Conservation (phyloP, 2,329 filamentous ascomycete genomes). For the Acrodontium crateriforme region DNA sequence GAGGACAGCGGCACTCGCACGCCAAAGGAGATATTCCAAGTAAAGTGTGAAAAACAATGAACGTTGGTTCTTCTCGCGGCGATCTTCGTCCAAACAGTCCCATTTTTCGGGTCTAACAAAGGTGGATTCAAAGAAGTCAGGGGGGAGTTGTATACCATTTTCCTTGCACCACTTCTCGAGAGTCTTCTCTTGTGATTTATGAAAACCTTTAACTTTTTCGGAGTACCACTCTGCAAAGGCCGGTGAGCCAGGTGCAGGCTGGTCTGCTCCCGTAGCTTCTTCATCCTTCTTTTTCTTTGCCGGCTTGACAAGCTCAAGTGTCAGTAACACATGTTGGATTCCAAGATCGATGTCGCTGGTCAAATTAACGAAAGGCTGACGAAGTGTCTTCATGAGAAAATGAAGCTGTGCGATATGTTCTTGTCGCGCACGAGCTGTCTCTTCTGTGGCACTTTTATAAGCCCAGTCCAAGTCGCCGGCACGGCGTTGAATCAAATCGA, state of each 20-base stretch:
- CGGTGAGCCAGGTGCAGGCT: conserved; percentile 41
- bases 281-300: conserved; percentile 18
- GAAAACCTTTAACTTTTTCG: conserved; percentile 42
- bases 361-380: conserved; percentile 51
- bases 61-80: conserved; percentile 50
- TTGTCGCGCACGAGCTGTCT: conserved; percentile 7
- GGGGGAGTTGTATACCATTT: conserved; percentile 34
- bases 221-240: conserved; percentile 44
- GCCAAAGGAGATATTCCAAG: conserved; percentile 53
- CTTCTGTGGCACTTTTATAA: conserved; percentile 7
- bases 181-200: conserved; percentile 44
- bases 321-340: conserved; percentile 46
- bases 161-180: conserved; percentile 31
- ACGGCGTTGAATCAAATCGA: conserved; percentile 56
- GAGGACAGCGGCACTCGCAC: conserved; percentile 45
- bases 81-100: conserved; percentile 33
- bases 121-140: conserved; percentile 35
- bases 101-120: conserved; percentile 35
- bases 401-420: conserved; percentile 34
- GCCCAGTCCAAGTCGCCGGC: conserved; percentile 43
- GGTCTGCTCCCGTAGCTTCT: conserved; percentile 29
- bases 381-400: conserved; percentile 54
- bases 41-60: conserved; percentile 60
- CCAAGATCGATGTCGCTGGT: conserved; percentile 51
- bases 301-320: conserved; percentile 36